These are phyloP conservation scores for Vitis labrusca DNA, from an alignment of 164 flowering plant species.

Conservation along the genomic window DNA sequence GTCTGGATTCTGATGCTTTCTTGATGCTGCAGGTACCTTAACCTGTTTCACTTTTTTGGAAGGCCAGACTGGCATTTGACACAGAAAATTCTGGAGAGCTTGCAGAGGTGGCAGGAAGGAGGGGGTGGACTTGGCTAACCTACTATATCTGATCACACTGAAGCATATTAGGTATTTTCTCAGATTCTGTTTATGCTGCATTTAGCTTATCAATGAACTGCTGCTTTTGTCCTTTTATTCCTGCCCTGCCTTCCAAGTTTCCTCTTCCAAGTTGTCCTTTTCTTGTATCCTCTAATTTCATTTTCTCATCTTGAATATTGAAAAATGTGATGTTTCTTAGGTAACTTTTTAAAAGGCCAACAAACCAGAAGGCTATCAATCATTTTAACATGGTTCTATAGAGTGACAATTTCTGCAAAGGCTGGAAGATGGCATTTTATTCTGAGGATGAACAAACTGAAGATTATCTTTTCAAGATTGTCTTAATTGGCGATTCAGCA, in stretches of 20 bases:
- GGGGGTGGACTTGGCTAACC: not conserved
- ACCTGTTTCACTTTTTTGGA: constrained; percentile 1
- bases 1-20: constrained; percentile 13
- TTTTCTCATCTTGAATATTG: constrained; percentile 9
- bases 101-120: constrained; percentile 8
- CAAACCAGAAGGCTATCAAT: not conserved
- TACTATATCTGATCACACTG: not conserved
- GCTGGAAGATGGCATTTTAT: constrained; percentile 40
- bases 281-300: constrained; percentile 7
- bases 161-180: constrained; percentile 9
- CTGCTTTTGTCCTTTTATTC: constrained; percentile 10
- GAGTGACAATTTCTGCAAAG: constrained; percentile 5
- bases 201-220: not conserved
- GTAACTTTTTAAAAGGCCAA: constrained; percentile 2
- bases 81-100: not conserved
- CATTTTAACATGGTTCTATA: constrained; percentile 20
- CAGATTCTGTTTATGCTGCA: constrained; percentile 6
- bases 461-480: constrained; percentile 73
- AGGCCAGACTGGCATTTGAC: constrained; percentile 3
- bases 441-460: constrained; percentile 52
- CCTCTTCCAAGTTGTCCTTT: constrained; percentile 9
- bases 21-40: constrained; percentile 10
- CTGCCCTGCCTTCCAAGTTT: constrained; percentile 17
- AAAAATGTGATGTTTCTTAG: constrained; percentile 2
- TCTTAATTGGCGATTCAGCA: constrained; percentile 70